These are phyloP conservation scores for Monosporozyma solicola DNA, from an alignment of 805 yeast genomes.

Conservation along the genomic window DNA sequence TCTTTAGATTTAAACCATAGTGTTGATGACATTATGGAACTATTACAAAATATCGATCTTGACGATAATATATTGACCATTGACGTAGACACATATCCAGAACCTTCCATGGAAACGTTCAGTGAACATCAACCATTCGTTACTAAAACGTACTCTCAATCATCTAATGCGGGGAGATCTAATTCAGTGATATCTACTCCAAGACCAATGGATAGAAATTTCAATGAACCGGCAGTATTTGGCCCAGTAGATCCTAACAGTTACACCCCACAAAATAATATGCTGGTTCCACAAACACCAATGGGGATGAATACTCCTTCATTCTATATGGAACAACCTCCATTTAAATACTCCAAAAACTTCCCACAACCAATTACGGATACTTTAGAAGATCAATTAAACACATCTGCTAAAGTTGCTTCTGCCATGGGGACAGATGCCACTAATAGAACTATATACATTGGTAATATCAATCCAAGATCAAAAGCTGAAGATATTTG, in stretches of 20 bases:
- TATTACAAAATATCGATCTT: conserved; percentile 9
- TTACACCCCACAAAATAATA: background rate
- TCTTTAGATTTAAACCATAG: conserved; percentile 10
- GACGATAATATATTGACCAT: conserved; percentile 10
- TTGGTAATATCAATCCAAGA: conserved; percentile 56
- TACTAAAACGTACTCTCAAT: conserved; percentile 14
- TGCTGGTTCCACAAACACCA: conserved; percentile 1
- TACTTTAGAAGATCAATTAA: conserved; percentile 22
- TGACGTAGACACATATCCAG: conserved; percentile 8
- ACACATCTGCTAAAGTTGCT: conserved; percentile 23
- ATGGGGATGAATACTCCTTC: conserved; percentile 1
- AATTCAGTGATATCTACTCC: background rate
- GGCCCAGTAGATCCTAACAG: background rate
- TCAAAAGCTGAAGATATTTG: conserved; percentile 67
- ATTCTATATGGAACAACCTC: conserved; percentile 14
- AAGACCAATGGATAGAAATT: background rate
- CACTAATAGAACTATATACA: conserved; percentile 59
- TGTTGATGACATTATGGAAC: conserved; percentile 6
- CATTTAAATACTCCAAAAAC: conserved; percentile 5
- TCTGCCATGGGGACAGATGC: conserved; percentile 27
- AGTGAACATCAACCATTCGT: conserved; percentile 13
- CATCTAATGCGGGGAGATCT: conserved; percentile 4
- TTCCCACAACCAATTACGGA: conserved; percentile 23
- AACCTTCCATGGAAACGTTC: conserved; percentile 11
- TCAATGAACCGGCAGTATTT: background rate